A percentile compares a stretch with the other conserved stretches of the same genome.
phyloP scores from a whole-genome alignment of 176 grass and related monocot genomes.

The Aegilops tauschii region DNA sequence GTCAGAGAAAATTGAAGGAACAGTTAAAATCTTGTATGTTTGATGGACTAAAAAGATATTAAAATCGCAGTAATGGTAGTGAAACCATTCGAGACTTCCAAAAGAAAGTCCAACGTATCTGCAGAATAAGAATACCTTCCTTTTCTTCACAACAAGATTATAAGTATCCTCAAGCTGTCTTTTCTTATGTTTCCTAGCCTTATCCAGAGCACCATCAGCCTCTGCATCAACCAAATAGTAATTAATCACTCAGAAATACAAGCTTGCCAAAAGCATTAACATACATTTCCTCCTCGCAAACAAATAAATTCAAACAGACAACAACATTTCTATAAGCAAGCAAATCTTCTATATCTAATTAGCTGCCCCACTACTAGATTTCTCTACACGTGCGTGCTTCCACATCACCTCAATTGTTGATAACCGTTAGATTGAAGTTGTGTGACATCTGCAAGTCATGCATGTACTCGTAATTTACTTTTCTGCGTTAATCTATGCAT shows the following conservation, averaged over 20 bases:
- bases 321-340: neutral
- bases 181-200: constrained; percentile 99
- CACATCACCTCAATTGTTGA: neutral
- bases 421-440: neutral
- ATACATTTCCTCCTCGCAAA: neutral
- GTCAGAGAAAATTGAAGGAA: neutral
- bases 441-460: neutral
- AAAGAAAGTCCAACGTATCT: neutral
- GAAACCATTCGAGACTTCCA: neutral
- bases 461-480: neutral
- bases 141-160: constrained; percentile 87
- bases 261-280: constrained; percentile 2
- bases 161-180: constrained; percentile 92
- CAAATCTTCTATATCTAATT: neutral
- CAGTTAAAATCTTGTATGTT: neutral
- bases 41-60: neutral
- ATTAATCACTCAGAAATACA: neutral
- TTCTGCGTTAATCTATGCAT: neutral
- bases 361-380: neutral
- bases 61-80: neutral
- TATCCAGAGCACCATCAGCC: constrained; percentile 97
- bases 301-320: neutral
- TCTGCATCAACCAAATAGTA: constrained; percentile 48
- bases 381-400: neutral
- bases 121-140: constrained; percentile 67